A percentile compares a stretch with the other conserved stretches of the same genome.
phyloP scores from a whole-genome alignment of 495 filamentous ascomycete species.

The Talaromyces trachyspermus region DNA sequence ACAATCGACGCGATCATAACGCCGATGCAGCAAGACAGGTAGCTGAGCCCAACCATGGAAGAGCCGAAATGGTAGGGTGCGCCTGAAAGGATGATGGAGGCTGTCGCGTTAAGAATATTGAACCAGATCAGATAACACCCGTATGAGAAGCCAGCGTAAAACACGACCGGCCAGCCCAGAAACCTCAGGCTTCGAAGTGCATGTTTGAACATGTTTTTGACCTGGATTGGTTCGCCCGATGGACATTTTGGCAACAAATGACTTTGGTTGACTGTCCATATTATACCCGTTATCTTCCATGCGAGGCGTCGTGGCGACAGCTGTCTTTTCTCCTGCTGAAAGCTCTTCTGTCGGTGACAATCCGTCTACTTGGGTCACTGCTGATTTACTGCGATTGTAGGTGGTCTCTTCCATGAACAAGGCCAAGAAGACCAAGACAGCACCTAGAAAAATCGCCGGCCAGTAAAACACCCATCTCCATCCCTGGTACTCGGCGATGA shows the following conservation, averaged over 20 bases:
- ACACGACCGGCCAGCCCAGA: constrained; percentile 54
- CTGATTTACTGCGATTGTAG: constrained; percentile 35
- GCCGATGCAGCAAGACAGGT: constrained; percentile 52
- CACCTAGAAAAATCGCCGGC: constrained; percentile 53
- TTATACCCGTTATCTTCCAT: constrained; percentile 14
- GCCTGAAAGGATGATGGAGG: constrained; percentile 50
- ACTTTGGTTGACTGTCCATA: constrained; percentile 25
- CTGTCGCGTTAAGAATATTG: constrained; percentile 59
- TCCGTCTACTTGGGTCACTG: background rate
- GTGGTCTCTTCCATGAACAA: constrained; percentile 68
- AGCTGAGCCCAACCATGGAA: constrained; percentile 56
- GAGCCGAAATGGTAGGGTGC: constrained; percentile 51
- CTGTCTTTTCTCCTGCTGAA: background rate
- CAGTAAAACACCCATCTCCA: constrained; percentile 61
- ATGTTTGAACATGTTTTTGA: constrained; percentile 43
- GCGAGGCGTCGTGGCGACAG: constrained; percentile 6
- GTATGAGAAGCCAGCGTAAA: constrained; percentile 61
- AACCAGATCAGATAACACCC: constrained; percentile 58
- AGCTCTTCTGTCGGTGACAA: background rate
- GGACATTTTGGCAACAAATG: constrained; percentile 49
- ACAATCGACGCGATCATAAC: constrained; percentile 42
- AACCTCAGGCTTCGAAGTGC: constrained; percentile 33
- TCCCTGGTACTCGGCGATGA: constrained; percentile 57
- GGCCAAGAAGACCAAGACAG: constrained; percentile 51
- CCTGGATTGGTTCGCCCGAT: constrained; percentile 38